Evolutionary conservation across 768 basidiomycete genomes (phyloP).

Genomic region (Suillus americanus): DNA sequence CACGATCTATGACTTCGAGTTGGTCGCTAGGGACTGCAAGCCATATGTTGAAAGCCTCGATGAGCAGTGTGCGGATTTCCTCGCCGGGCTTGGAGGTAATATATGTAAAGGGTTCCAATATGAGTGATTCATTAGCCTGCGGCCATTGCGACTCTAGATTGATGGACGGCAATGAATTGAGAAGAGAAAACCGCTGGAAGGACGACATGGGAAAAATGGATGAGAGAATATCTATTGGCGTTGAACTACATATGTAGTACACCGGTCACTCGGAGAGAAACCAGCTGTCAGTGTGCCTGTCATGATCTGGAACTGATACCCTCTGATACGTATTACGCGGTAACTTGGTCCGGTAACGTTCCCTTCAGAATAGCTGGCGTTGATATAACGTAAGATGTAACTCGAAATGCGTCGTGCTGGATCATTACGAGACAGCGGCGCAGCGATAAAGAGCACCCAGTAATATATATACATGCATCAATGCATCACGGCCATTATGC

Average conservation of each 20-base stretch:
- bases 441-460: background rate
- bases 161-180: slow-evolving; percentile 1
- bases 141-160: slow-evolving; percentile 17
- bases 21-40: slow-evolving; percentile 75
- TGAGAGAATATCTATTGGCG: background rate
- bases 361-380: background rate
- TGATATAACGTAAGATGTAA: background rate
- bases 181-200: background rate
- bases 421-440: background rate
- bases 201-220: background rate
- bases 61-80: slow-evolving; percentile 84
- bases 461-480: background rate
- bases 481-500: background rate
- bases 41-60: slow-evolving; percentile 94
- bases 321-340: background rate
- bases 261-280: slow-evolving; percentile 8
- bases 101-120: slow-evolving; percentile 89
- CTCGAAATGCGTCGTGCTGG: background rate
- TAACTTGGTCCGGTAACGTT: background rate
- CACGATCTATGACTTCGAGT: slow-evolving; percentile 68
- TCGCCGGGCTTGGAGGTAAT: slow-evolving; percentile 86
- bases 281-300: slow-evolving; percentile 7
- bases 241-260: background rate
- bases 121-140: slow-evolving; percentile 35
- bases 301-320: background rate